Evolutionary conservation across 257 asterid species (phyloP).

Genomic region (Striga asiatica): DNA sequence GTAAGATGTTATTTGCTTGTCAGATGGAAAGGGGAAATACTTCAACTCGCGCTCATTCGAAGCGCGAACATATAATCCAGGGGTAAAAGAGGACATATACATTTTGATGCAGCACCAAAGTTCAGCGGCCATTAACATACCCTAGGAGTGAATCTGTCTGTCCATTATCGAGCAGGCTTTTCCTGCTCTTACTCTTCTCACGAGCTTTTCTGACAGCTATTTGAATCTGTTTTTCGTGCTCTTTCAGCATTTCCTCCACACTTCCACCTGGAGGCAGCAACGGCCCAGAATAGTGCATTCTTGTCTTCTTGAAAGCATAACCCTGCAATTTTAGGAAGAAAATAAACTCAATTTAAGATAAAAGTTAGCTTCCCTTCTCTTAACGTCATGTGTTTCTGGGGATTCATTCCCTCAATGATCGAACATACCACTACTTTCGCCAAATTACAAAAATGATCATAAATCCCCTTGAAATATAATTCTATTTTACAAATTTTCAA

Average conservation of each 20-base stretch:
- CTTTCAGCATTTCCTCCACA: conserved; percentile 75
- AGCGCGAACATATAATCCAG: neutral
- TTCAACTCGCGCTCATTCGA: neutral
- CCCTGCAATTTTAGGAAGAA: conserved; percentile 25
- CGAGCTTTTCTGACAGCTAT: conserved; percentile 81
- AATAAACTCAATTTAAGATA: too few relatives aligned
- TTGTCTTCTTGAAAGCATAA: conserved; percentile 34
- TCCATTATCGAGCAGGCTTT: conserved; percentile 30
- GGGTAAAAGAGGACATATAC: conserved; percentile 6
- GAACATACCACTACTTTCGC: neutral
- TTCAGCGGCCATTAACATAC: conserved; percentile 40
- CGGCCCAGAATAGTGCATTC: conserved; percentile 81
- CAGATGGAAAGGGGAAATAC: neutral
- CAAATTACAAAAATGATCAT: neutral
- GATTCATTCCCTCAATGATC: neutral
- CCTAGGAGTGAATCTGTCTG: conserved; percentile 61
- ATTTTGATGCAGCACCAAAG: conserved; percentile 5
- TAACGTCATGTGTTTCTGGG: too few relatives aligned
- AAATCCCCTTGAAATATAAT: too few relatives aligned
- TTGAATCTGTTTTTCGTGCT: conserved; percentile 73
- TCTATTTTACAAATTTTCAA: too few relatives aligned
- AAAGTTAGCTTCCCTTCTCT: too few relatives aligned
- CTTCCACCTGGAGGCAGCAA: conserved; percentile 53
- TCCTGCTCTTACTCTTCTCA: conserved; percentile 40
- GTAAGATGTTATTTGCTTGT: too few relatives aligned